These are phyloP conservation scores for Wickerhamiella cacticola DNA, from an alignment of 805 yeast species.

Conservation along the genomic window DNA sequence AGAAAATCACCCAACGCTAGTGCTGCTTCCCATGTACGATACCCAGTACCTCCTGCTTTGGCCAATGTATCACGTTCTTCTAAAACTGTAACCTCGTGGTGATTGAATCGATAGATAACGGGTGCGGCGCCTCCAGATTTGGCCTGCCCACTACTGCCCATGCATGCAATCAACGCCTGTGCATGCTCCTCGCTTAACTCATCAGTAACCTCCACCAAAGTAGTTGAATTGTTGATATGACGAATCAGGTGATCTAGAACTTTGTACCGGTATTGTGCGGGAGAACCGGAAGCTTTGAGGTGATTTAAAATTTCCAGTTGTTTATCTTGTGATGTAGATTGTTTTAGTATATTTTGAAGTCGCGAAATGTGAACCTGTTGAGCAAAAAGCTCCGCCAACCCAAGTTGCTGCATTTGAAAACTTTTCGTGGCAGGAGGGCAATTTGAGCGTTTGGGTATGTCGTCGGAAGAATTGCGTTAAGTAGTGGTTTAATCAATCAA, in stretches of 20 bases:
- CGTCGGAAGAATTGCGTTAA: no score
- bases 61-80: slow-evolving; percentile 25
- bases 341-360: neutral
- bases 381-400: slow-evolving; percentile 13
- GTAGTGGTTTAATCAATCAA: no score
- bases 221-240: slow-evolving; percentile 7
- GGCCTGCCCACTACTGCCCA: neutral
- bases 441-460: no score
- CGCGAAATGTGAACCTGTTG: slow-evolving; percentile 19
- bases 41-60: slow-evolving; percentile 65
- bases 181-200: slow-evolving; percentile 9
- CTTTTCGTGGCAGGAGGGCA: slow-evolving; percentile 5
- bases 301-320: slow-evolving; percentile 12
- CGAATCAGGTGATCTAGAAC: slow-evolving; percentile 14
- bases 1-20: slow-evolving; percentile 44
- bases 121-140: neutral
- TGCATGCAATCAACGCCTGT: slow-evolving; percentile 1
- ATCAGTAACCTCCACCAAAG: neutral
- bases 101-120: slow-evolving; percentile 5
- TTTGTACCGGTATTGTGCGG: slow-evolving; percentile 12
- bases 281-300: slow-evolving; percentile 6
- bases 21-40: slow-evolving; percentile 92
- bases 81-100: slow-evolving; percentile 14
- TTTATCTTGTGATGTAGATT: slow-evolving; percentile 1
- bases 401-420: neutral